Evolutionary conservation across 2,329 filamentous ascomycete species (phyloP).

Genomic region (Colletotrichum abscissum): DNA sequence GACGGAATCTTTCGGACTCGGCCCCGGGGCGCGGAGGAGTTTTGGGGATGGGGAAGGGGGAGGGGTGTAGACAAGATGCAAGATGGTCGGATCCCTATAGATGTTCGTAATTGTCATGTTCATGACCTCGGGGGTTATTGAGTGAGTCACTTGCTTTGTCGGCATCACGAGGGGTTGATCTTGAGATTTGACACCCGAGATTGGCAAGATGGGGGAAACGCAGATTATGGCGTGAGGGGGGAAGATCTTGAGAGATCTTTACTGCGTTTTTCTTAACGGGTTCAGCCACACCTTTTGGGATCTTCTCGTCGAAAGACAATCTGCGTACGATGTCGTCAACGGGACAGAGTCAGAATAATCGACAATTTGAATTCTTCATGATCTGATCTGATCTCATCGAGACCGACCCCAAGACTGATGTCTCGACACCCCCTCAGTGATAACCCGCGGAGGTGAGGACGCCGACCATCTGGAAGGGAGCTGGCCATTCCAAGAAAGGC

Average conservation of each 20-base stretch:
- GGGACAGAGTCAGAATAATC: neutral
- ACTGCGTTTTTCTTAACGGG: neutral
- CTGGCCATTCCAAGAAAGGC: no score
- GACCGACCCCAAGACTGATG: neutral
- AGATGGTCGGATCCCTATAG: neutral
- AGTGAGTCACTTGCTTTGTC: neutral
- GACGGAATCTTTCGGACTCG: constrained; percentile 27
- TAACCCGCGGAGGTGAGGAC: neutral
- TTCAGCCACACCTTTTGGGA: constrained; percentile 4
- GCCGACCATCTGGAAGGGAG: neutral
- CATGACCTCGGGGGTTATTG: neutral
- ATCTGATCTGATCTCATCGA: neutral
- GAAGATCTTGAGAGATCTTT: neutral
- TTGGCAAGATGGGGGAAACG: neutral
- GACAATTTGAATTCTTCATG: neutral
- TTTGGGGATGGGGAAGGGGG: neutral
- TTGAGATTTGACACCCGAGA: neutral
- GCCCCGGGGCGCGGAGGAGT: neutral
- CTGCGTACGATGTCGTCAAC: neutral
- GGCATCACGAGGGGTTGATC: neutral
- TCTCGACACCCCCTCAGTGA: neutral
- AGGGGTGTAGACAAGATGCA: neutral
- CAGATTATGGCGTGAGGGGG: constrained; percentile 13
- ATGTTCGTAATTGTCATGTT: neutral
- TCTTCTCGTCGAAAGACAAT: neutral